phyloP scores from a whole-genome alignment of 345 rosid species.

The Eucalyptus fibrosa region DNA sequence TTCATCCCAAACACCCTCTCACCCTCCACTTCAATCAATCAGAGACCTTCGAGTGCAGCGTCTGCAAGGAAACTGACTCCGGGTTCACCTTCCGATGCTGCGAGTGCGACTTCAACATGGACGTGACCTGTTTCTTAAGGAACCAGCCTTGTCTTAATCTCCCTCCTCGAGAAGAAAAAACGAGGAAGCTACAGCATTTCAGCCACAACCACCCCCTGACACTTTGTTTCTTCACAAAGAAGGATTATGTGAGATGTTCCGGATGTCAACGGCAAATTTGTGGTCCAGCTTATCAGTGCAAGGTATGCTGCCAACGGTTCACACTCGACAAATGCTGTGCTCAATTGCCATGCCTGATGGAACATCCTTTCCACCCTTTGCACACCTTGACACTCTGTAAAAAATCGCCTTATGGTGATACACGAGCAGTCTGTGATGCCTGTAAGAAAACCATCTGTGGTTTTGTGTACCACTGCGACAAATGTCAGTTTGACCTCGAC shows the following conservation, averaged over 20 bases:
- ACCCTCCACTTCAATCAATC: neutral
- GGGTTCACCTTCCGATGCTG: conserved; percentile 1
- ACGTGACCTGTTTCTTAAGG: neutral
- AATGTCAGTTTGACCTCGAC: neutral
- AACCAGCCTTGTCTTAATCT: neutral
- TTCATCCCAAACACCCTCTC: conserved; percentile 13
- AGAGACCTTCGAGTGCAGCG: neutral
- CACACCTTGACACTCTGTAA: neutral
- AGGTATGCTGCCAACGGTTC: neutral
- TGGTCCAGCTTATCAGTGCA: neutral
- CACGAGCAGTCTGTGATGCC: neutral
- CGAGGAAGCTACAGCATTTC: neutral
- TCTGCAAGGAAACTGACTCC: neutral
- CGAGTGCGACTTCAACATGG: neutral
- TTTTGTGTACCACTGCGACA: neutral
- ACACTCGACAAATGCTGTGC: neutral
- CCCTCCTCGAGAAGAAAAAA: neutral
- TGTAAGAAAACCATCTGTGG: neutral
- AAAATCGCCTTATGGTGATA: neutral
- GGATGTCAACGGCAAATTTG: neutral
- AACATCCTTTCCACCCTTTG: neutral
- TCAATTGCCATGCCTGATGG: neutral
- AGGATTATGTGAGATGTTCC: neutral
- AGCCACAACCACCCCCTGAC: neutral
- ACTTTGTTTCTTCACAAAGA: neutral